These are phyloP conservation scores for Pichia membranifaciens DNA, from an alignment of 805 yeast genomes.

Conservation along the genomic window DNA sequence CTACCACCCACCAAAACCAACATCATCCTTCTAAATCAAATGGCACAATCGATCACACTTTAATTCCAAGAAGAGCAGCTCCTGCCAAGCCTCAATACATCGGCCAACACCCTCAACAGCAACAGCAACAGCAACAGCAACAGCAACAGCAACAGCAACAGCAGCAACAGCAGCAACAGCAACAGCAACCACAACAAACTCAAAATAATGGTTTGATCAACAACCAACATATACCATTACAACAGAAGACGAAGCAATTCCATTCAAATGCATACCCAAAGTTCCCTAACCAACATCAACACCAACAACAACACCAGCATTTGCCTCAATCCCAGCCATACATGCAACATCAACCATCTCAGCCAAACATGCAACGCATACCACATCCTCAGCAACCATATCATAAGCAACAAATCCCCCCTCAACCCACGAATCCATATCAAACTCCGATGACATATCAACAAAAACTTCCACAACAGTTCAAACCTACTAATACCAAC, in stretches of 20 bases:
- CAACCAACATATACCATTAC: slow-evolving; percentile 19
- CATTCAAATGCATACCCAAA: background rate
- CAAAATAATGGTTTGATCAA: too few species aligned
- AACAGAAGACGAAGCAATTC: slow-evolving; percentile 5
- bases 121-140: slow-evolving; percentile 8
- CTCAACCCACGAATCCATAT: slow-evolving; percentile 13
- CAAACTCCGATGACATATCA: background rate
- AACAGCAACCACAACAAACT: slow-evolving; percentile 17
- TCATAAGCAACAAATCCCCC: slow-evolving; percentile 9
- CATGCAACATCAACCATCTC: slow-evolving; percentile 3
- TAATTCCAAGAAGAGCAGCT: slow-evolving; percentile 10
- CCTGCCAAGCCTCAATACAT: slow-evolving; percentile 6
- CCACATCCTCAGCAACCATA: slow-evolving; percentile 10
- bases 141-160: slow-evolving; percentile 10
- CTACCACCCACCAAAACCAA: slow-evolving; percentile 18
- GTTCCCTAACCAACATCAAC: slow-evolving; percentile 3
- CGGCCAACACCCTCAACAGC: slow-evolving; percentile 3
- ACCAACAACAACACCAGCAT: slow-evolving; percentile 11
- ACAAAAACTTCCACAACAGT: slow-evolving; percentile 23
- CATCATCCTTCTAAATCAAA: background rate
- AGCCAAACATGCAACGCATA: background rate
- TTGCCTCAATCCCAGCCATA: background rate
- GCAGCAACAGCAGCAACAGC: background rate
- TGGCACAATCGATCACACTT: background rate
- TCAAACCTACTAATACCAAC: slow-evolving; percentile 29